Evolutionary conservation across 345 rosid genomes (phyloP).

Genomic region (Citrus australasica): DNA sequence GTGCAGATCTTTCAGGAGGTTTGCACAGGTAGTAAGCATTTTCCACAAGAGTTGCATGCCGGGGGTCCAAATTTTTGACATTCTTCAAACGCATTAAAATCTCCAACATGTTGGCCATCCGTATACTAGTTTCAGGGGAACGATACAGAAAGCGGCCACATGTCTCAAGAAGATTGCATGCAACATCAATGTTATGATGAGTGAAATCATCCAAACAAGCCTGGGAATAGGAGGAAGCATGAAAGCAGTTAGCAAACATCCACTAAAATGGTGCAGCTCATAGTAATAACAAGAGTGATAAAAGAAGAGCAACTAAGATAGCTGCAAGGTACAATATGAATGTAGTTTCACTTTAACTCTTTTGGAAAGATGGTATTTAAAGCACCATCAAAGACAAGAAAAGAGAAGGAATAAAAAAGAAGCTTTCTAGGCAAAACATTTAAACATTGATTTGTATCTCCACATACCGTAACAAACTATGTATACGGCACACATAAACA

Average conservation of each 20-base stretch:
- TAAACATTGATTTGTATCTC: background rate
- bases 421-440: background rate
- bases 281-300: background rate
- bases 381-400: background rate
- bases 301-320: background rate
- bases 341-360: background rate
- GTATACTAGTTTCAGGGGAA: slow-evolving; percentile 88
- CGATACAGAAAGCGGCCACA: slow-evolving; percentile 98
- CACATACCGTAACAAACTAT: background rate
- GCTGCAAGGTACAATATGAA: background rate
- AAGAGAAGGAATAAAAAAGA: background rate
- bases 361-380: background rate
- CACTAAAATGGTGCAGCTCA: background rate
- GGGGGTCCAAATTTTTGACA: slow-evolving; percentile 97
- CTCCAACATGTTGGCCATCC: slow-evolving; percentile 98
- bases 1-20: slow-evolving; percentile 98
- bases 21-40: slow-evolving; percentile 98
- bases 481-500: background rate
- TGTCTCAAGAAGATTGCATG: slow-evolving; percentile 98
- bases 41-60: slow-evolving; percentile 96
- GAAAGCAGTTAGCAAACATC: slow-evolving; percentile 11
- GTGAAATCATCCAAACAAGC: slow-evolving; percentile 98
- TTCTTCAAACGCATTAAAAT: slow-evolving; percentile 99
- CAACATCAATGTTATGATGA: slow-evolving; percentile 98
- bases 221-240: slow-evolving; percentile 34